These are phyloP conservation scores for Pythium phragmitis DNA, from an alignment of 352 stramenopile genomes.

Conservation along the genomic window DNA sequence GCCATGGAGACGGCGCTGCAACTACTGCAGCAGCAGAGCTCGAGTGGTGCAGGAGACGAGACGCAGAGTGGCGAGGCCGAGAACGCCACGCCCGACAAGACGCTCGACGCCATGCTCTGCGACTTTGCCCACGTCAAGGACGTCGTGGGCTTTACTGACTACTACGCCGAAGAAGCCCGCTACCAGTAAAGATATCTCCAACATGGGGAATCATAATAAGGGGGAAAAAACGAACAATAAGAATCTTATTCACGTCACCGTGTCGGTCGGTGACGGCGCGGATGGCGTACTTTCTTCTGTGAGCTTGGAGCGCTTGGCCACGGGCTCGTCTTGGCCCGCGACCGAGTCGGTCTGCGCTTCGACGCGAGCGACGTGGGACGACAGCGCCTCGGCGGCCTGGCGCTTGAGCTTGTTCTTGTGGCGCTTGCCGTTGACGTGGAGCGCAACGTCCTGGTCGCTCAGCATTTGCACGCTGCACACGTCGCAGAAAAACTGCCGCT, in stretches of 20 bases:
- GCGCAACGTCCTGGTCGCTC: conserved; percentile 66
- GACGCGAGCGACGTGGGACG: conserved; percentile 39
- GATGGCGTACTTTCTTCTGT: neutral
- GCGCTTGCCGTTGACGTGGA: conserved; percentile 79
- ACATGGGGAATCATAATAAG: neutral
- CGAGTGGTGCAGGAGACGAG: neutral
- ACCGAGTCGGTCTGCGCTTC: neutral
- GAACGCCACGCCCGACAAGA: conserved; percentile 38
- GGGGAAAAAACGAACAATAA: neutral
- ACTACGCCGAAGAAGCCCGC: conserved; percentile 84
- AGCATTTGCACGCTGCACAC: conserved; percentile 67
- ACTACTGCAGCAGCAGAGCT: conserved; percentile 62
- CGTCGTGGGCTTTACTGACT: conserved; percentile 92
- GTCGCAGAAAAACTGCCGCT: conserved; percentile 65
- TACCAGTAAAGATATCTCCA: conserved; percentile 26
- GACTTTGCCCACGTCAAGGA: conserved; percentile 91
- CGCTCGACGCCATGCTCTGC: conserved; percentile 84
- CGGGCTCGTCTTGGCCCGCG: neutral
- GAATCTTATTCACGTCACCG: neutral
- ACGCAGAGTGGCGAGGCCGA: conserved; percentile 11
- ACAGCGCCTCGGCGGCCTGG: conserved; percentile 48
- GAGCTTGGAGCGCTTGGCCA: conserved; percentile 8
- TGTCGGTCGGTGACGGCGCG: conserved; percentile 1
- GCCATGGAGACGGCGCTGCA: conserved; percentile 89
- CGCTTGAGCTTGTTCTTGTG: conserved; percentile 79